A percentile compares a stretch with the other conserved stretches of the same genome.
Evolutionary conservation across 2,329 filamentous ascomycete genomes (phyloP).

Genomic region (Pseudogymnoascus sp.): DNA sequence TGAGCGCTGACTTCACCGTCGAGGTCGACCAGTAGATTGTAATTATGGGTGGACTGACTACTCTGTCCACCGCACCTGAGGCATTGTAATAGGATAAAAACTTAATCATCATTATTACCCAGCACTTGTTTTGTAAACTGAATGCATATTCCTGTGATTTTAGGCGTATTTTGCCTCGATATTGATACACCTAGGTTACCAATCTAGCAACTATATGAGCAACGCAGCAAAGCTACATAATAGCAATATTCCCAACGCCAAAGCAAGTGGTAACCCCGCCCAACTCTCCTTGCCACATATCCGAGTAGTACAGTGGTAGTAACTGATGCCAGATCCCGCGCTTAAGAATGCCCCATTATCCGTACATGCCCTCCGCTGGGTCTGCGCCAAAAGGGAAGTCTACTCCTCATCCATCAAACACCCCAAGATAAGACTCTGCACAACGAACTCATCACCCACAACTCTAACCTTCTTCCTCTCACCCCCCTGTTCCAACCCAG

Average conservation of each 20-base stretch:
- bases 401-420: conserved; percentile 6
- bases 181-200: not conserved
- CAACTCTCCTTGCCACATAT: not conserved
- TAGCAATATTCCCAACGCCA: conserved; percentile 3
- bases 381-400: not conserved
- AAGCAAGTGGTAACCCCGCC: not conserved
- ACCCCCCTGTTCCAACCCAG: conserved; percentile 23
- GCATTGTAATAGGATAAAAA: not conserved
- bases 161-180: not conserved
- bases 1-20: conserved; percentile 14
- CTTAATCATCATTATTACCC: not conserved
- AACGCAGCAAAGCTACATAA: not conserved
- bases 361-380: not conserved
- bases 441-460: conserved; percentile 75
- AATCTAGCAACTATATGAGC: not conserved
- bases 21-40: conserved; percentile 6
- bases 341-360: not conserved
- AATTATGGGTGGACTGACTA: not conserved
- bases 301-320: not conserved
- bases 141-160: not conserved
- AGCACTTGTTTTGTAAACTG: not conserved
- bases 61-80: not conserved
- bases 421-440: conserved; percentile 87
- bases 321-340: not conserved
- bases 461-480: conserved; percentile 50